phyloP scores from a whole-genome alignment of 495 filamentous ascomycete genomes.

The Tirmania nivea region DNA sequence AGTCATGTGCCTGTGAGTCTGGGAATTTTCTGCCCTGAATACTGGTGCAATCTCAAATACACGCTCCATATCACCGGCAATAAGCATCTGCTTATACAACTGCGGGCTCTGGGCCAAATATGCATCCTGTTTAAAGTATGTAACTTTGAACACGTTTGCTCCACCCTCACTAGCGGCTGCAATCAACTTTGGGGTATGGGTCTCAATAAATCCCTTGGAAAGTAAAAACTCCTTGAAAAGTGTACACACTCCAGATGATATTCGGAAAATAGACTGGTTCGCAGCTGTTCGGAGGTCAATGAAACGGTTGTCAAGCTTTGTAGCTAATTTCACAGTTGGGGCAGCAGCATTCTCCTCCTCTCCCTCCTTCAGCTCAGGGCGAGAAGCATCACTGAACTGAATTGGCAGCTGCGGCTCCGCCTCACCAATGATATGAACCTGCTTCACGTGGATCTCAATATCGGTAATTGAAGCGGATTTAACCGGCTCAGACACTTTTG shows the following conservation, averaged over 20 bases:
- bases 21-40: conserved; percentile 91
- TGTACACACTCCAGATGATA: conserved; percentile 47
- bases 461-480: conserved; percentile 55
- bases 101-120: conserved; percentile 88
- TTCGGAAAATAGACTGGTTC: conserved; percentile 77
- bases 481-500: conserved; percentile 51
- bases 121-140: conserved; percentile 71
- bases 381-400: conserved; percentile 21
- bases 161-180: conserved; percentile 85
- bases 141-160: conserved; percentile 74
- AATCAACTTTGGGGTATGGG: conserved; percentile 75
- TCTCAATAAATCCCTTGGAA: conserved; percentile 57
- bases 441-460: conserved; percentile 58
- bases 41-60: conserved; percentile 83
- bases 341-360: conserved; percentile 3
- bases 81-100: conserved; percentile 90
- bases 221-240: conserved; percentile 65
- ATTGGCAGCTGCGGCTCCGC: conserved; percentile 27
- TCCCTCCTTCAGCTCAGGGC: conserved; percentile 11
- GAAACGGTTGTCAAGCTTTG: conserved; percentile 61
- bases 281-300: conserved; percentile 77
- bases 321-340: conserved; percentile 17
- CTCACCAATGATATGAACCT: conserved; percentile 43
- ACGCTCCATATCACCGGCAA: conserved; percentile 72
- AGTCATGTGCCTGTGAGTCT: conserved; percentile 89